Percentiles rank a stretch among this genome's conserved stretches.
Evolutionary conservation across 805 yeast genomes (phyloP).

Genomic region (Metschnikowia aberdeeniae): DNA sequence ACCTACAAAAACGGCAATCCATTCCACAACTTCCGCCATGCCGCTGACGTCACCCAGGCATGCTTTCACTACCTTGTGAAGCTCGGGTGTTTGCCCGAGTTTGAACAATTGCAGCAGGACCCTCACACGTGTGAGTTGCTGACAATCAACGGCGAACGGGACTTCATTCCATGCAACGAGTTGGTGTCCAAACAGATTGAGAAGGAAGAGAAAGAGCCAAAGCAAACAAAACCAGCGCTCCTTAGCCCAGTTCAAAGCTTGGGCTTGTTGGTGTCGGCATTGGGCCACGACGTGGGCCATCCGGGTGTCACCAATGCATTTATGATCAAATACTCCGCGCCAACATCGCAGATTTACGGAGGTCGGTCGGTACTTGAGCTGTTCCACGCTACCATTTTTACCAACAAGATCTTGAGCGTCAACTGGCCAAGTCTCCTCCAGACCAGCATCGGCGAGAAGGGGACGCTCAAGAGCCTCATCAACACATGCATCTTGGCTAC

Average conservation of each 20-base stretch:
- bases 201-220: background rate
- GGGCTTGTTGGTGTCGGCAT: constrained; percentile 69
- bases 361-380: constrained; percentile 74
- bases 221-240: constrained; percentile 6
- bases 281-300: constrained; percentile 96
- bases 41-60: constrained; percentile 92
- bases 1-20: constrained; percentile 82
- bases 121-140: constrained; percentile 28
- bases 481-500: constrained; percentile 49
- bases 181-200: constrained; percentile 1
- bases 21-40: constrained; percentile 94
- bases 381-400: constrained; percentile 70
- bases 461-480: constrained; percentile 26
- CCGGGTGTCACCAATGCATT: constrained; percentile 91
- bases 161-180: constrained; percentile 3
- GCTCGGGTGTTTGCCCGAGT: constrained; percentile 36
- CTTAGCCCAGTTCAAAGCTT: constrained; percentile 45
- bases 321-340: constrained; percentile 54
- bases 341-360: constrained; percentile 58
- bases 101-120: constrained; percentile 32
- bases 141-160: constrained; percentile 9
- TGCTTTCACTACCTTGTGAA: constrained; percentile 60
- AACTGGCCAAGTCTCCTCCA: constrained; percentile 35
- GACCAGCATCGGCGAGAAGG: constrained; percentile 21
- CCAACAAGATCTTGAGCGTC: constrained; percentile 30